Evolutionary conservation across 257 asterid genomes (phyloP), one percentile per base, ranked within the genome.

Genomic region (Sherardia arvensis): DNA sequence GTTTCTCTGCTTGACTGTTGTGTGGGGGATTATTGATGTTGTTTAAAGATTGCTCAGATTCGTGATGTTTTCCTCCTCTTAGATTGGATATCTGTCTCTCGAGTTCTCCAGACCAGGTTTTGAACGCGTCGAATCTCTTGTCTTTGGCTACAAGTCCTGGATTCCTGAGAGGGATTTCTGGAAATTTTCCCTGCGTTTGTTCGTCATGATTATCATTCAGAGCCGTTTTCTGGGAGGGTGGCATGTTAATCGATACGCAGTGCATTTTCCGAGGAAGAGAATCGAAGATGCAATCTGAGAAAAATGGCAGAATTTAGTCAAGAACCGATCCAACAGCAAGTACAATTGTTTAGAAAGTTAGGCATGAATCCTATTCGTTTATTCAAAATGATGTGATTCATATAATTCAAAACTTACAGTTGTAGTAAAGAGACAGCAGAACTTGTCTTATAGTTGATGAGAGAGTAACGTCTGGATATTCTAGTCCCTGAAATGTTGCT

Each of bases 71-170:
- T 32, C 94, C 82, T 32, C 94, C 82, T 0, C 83, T 77, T 28
- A 87, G 53, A 53, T 74, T 74, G 4, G 96, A 79, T n/a, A 85
- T 6, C 14, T 85, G 90, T 21, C 93, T 77, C 80, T 90, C 97
- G 18, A 85, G 83, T 38, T 70, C 76, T 4, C 93, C 95, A 0
- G 95, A 87, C 88, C 93, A 85, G 53, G 96, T 87, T 73, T 84
- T 91, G 89, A 87, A 84, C 33, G 86, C 78, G 73, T 91, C 85
- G 25, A 71, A 91, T 59, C 90, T 78, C 34, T 65, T 72, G 28
- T 91, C 90, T 62, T 78, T 80, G 18, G 69, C 23, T 73, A 65
- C 15, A 61, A 22, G 69, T 67, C 78, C 76, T 2, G 81, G 87
- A 73, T 74, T 76, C 63, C 75, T 67, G 0, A 30, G 53, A 0